A percentile compares a stretch with the other conserved stretches of the same genome.
These are phyloP conservation scores for Cladophialophora carrionii DNA, from an alignment of 2,329 filamentous ascomycete genomes.

Conservation along the genomic window DNA sequence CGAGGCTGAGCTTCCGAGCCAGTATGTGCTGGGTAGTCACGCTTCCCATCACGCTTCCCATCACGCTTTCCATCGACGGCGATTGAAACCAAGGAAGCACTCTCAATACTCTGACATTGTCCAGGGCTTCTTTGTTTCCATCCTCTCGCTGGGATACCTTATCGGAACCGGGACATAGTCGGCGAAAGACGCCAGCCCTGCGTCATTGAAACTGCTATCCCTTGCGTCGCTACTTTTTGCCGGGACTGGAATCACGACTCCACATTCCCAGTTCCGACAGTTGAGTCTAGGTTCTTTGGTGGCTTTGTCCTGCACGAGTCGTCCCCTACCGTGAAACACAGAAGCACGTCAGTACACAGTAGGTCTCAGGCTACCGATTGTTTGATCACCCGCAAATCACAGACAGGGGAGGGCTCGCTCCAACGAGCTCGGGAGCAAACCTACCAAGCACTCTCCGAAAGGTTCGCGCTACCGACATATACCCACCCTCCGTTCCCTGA, in stretches of 20 bases:
- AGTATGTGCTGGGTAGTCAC: background rate
- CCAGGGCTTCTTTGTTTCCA: constrained; percentile 53
- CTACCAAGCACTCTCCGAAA: constrained; percentile 91
- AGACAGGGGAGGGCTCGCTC: background rate
- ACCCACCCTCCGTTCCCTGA: constrained; percentile 63
- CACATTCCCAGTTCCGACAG: constrained; percentile 94
- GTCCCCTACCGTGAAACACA: constrained; percentile 64
- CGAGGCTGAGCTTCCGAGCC: constrained; percentile 8
- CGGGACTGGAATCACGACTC: constrained; percentile 71
- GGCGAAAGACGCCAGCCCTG: constrained; percentile 55
- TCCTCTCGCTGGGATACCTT: constrained; percentile 59
- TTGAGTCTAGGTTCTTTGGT: constrained; percentile 74
- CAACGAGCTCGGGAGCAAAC: constrained; percentile 38
- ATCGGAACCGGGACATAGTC: constrained; percentile 66
- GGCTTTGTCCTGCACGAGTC: constrained; percentile 68
- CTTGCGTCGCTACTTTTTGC: constrained; percentile 13
- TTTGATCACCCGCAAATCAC: background rate
- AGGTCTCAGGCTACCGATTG: background rate
- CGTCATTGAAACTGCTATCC: constrained; percentile 38
- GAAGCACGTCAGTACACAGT: constrained; percentile 20
- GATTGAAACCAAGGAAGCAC: background rate
- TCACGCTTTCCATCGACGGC: no score
- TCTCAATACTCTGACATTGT: constrained; percentile 41
- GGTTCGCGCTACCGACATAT: constrained; percentile 88
- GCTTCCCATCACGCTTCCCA: background rate